Evolutionary conservation across 257 asterid species (phyloP).

Genomic region (Nicotiana knightiana): DNA sequence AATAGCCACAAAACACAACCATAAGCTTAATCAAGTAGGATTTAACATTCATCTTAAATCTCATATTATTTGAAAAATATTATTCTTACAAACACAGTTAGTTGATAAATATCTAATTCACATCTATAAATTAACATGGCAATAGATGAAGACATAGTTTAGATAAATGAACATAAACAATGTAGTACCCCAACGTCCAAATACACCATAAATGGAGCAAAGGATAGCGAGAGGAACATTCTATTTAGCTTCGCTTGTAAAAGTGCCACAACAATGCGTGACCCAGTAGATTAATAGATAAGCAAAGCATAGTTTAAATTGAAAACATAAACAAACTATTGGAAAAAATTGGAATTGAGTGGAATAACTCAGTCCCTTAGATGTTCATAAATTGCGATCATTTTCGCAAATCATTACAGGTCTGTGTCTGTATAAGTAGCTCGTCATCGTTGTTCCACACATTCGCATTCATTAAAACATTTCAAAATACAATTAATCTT

Average conservation of each 20-base stretch:
- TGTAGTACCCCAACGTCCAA: conserved; percentile 27
- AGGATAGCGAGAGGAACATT: conserved; percentile 36
- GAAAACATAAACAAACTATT: no score
- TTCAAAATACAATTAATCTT: no score
- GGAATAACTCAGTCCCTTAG: conserved; percentile 46
- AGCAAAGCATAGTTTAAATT: background rate
- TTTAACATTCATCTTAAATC: no score
- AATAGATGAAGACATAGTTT: background rate
- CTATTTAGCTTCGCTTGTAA: conserved; percentile 15
- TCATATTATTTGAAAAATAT: no score
- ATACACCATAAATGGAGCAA: background rate
- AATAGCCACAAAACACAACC: no score
- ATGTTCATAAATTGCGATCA: conserved; percentile 38
- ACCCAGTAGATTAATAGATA: background rate
- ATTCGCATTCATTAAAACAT: background rate
- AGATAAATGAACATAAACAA: background rate
- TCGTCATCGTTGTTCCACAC: conserved; percentile 19
- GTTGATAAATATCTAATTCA: no score
- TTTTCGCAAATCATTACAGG: conserved; percentile 46
- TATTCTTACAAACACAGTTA: no score
- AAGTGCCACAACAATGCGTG: background rate
- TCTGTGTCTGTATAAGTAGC: conserved; percentile 17
- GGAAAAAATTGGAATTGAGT: no score
- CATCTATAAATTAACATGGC: background rate
- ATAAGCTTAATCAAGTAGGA: no score